phyloP scores from a whole-genome alignment of 169 alveolate species.

The Plasmodium cynomolgi region DNA sequence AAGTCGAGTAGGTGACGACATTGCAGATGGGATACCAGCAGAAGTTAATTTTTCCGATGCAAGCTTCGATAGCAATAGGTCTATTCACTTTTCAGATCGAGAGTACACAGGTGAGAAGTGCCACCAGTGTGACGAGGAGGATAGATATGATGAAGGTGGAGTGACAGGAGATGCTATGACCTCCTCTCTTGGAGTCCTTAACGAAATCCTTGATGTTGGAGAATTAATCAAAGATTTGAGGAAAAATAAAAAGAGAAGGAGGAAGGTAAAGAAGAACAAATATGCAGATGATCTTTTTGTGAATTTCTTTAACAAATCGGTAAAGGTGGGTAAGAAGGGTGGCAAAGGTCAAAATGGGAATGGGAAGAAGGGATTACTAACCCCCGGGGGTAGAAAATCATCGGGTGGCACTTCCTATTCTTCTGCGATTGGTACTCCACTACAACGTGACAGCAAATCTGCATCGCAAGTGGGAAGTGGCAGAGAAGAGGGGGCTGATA shows the following conservation, averaged over 20 bases:
- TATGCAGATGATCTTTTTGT: slow-evolving; percentile 24
- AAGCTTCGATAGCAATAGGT: slow-evolving; percentile 34
- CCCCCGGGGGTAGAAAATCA: not conserved
- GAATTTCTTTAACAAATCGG: not conserved
- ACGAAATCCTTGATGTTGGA: slow-evolving; percentile 19
- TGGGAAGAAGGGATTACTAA: not conserved
- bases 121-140: not conserved
- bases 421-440: not conserved
- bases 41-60: slow-evolving; percentile 30
- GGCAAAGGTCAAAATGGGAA: not conserved
- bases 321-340: not conserved
- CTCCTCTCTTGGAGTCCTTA: not conserved
- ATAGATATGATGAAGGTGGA: not conserved
- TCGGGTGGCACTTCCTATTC: not conserved
- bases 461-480: not conserved
- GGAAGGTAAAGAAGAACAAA: slow-evolving; percentile 19
- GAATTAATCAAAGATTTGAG: slow-evolving; percentile 59
- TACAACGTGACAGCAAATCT: not conserved
- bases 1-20: slow-evolving; percentile 15
- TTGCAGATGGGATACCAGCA: not conserved
- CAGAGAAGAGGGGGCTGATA: not conserved
- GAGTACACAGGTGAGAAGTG: not conserved
- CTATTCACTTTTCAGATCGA: slow-evolving; percentile 5
- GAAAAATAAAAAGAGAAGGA: slow-evolving; percentile 21
- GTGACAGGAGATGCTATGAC: not conserved